Percentiles rank a stretch among this genome's conserved stretches.
These are phyloP conservation scores for Leucocoprinus sp. DNA, from an alignment of 768 basidiomycete genomes.

Conservation along the genomic window DNA sequence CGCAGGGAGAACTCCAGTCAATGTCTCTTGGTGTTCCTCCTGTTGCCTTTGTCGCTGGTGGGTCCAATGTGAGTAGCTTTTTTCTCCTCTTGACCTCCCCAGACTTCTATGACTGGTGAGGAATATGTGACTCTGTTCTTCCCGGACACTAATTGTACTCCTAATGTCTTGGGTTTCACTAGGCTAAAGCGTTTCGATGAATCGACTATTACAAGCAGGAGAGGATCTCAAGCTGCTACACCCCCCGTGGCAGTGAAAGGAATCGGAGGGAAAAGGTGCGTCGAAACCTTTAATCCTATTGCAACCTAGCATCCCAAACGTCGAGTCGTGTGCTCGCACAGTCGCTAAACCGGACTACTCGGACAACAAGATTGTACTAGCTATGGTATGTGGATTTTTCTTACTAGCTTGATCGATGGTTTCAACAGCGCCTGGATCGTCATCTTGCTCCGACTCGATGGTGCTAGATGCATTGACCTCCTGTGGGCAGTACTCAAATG, in stretches of 20 bases:
- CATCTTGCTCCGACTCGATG: not conserved
- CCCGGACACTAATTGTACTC: not conserved
- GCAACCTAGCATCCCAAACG: no score
- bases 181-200: conserved; percentile 80
- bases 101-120: not conserved
- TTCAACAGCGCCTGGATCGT: not conserved
- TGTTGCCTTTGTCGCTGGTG: conserved; percentile 62
- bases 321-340: conserved; percentile 23
- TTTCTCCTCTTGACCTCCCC: no score
- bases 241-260: conserved; percentile 81
- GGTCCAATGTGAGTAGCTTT: conserved; percentile 51
- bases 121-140: not conserved
- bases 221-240: conserved; percentile 65
- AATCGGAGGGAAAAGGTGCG: conserved; percentile 81
- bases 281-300: conserved; percentile 2
- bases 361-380: conserved; percentile 96
- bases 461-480: not conserved
- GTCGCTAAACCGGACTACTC: conserved; percentile 98
- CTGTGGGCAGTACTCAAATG: not conserved
- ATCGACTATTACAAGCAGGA: conserved; percentile 60
- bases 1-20: conserved; percentile 26
- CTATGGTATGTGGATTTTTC: conserved; percentile 56
- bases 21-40: conserved; percentile 43
- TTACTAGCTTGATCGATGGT: not conserved
- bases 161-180: not conserved